Evolutionary conservation across 371 early-diverging fungal species (phyloP).

Genomic region (Funneliformis caledonium): DNA sequence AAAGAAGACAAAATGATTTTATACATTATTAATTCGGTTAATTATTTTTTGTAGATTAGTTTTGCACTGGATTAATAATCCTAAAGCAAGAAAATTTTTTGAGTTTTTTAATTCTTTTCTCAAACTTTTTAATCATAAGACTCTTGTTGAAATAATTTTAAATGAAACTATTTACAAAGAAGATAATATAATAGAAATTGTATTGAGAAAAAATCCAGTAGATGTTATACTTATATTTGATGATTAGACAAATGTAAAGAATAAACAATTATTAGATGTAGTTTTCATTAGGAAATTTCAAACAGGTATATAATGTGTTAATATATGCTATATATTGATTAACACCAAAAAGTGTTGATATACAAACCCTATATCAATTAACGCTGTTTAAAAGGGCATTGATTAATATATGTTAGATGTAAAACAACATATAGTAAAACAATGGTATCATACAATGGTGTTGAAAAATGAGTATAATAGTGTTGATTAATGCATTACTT

Average conservation of each 20-base stretch:
- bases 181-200: neutral
- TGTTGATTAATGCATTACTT: too few relatives aligned
- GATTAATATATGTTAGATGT: too few relatives aligned
- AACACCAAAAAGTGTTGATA: too few relatives aligned
- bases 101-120: neutral
- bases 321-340: too few relatives aligned
- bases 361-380: too few relatives aligned
- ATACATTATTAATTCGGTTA: neutral
- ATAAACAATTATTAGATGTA: constrained; percentile 3
- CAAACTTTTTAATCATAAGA: neutral
- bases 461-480: too few relatives aligned
- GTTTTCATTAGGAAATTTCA: too few relatives aligned
- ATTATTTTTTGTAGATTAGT: constrained; percentile 26
- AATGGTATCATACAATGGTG: too few relatives aligned
- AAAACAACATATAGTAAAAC: too few relatives aligned
- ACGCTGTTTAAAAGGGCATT: too few relatives aligned
- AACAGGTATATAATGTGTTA: too few relatives aligned
- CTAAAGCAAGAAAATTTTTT: neutral
- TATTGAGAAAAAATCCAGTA: neutral
- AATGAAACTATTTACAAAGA: neutral
- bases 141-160: neutral
- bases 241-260: constrained; percentile 7
- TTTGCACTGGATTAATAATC: too few relatives aligned
- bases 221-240: constrained; percentile 16
- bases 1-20: neutral